phyloP scores from a whole-genome alignment of 305 asterid genomes.

The Galium porrigens region DNA sequence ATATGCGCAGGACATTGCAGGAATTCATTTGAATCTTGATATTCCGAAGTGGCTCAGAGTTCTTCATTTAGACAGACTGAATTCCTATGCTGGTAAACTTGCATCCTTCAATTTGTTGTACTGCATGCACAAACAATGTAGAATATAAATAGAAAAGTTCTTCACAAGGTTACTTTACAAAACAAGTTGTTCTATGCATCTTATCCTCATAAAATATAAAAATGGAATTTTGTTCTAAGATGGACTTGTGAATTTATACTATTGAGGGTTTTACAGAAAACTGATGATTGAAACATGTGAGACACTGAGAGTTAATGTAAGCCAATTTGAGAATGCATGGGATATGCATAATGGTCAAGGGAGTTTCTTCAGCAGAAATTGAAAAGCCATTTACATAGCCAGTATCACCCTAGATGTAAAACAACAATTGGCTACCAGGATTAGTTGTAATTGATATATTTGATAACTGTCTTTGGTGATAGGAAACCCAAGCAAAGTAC shows the following conservation, averaged over 20 bases:
- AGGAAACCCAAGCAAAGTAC: background rate
- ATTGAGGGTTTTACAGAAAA: background rate
- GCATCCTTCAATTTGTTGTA: background rate
- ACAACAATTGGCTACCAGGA: background rate
- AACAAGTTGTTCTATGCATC: too few species aligned
- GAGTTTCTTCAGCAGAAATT: background rate
- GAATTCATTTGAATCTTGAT: constrained; percentile 77
- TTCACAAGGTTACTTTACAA: background rate
- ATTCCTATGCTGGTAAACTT: constrained; percentile 60
- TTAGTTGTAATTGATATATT: background rate
- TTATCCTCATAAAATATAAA: background rate
- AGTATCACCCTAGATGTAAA: background rate
- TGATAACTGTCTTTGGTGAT: background rate
- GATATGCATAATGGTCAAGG: background rate
- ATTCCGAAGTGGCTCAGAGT: constrained; percentile 68
- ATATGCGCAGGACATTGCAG: constrained; percentile 66
- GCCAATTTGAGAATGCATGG: background rate
- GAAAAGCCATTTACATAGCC: background rate
- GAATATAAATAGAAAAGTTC: background rate
- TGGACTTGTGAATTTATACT: background rate
- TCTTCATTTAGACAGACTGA: constrained; percentile 61
- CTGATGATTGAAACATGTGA: background rate
- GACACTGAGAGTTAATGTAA: background rate
- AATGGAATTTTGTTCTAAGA: background rate
- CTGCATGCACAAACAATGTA: background rate